Evolutionary conservation across 2,329 filamentous ascomycete species (phyloP), one percentile per base, ranked within the genome.

Genomic region (Nigrograna mackinnonii): DNA sequence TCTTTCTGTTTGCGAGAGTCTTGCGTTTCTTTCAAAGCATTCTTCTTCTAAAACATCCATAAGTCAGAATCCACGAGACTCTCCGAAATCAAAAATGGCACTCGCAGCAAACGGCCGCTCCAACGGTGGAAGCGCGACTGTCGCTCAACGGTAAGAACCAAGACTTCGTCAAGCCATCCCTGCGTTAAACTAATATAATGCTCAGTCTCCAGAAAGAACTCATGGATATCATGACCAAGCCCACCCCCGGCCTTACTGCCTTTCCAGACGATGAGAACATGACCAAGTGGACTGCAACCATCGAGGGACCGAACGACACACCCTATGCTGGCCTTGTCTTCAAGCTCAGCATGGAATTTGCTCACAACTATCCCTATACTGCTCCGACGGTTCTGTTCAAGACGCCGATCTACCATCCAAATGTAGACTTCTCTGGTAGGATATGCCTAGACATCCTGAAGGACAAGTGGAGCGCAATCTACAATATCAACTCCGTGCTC

Each of bases 391-490:
- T 99, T 14, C 80, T 96, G 46, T 99, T 96, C 84, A 95, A 91
- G 77, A 99, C 95, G 5, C 94, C 94, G 26, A 96, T 99, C 73
- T 99, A 97, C 78, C 94, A 99, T 71, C 94, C 94, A 40, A 99
- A 99, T 61, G 89, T 99, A 58, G 94, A 99, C 74, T 96, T 99
- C 75, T 91, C 88, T 3, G 94, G 94, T 30, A 83, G 94, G 43
- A 99, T 99, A 71, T 99, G 94, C 70, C 79, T 99, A 47, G 95
- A 99, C 65, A 99, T 99, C 56, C 79, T 99, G 53, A 97, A 96
- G 79, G 94, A 97, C 71, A 96, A 96, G 76, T 99, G 94, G 94
- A 96, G 91, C 46, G 91, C 94, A 14, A 91, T 95, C 32, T 95
- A 96, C 79, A 97, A 97, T 65, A 91, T 95, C 49, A 89, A 95